Base-by-base conservation (phyloP, 2,329 filamentous ascomycete genomes). In the Colletotrichum musae region DNA sequence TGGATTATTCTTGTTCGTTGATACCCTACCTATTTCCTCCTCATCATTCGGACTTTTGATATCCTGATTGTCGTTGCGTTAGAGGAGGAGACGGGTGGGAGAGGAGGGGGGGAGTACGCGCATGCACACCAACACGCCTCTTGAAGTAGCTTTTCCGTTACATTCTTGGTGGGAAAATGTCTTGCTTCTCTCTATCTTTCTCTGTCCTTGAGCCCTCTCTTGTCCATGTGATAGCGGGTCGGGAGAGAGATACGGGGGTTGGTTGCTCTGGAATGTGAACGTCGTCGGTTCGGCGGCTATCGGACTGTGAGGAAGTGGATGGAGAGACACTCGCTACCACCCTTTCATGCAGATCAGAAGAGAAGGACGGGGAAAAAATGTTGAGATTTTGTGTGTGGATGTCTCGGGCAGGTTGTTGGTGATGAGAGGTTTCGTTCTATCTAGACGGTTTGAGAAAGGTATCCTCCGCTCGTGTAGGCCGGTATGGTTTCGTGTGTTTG, bases 1-100 rank as follows among this genome's bases (percentile, higher is more conserved):
- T 48, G 15, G 16, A 24, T 6, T n/a, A 51, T 45, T 60, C 58
- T 60, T 60, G 58, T n/a, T 24, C 24, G n/a, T 50, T n/a, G 13
- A 43, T 36, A 36, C 9, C n/a, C n/a, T n/a, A n/a, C n/a, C n/a
- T n/a, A n/a, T n/a, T n/a, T n/a, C n/a, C n/a, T n/a, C n/a, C n/a
- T n/a, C n/a, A n/a, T n/a, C n/a, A n/a, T n/a, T n/a, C n/a, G n/a
- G n/a, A n/a, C n/a, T n/a, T n/a, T n/a, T n/a, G 47, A 12, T 50
- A 50, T 26, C 18, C 10, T 50, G 47, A 21, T 50, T 43, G 13
- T 48, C 18, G 16, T 48, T n/a, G 45, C 18, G 15, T 47, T 18
- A 16, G n/a, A 10, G 9, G 18, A 18, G 18, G 18, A 1, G 18
- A 18, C 18, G 18, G 18, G 18, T 18, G 18, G 18, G 1, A 18